Evolutionary conservation across 192 early-diverging fungal genomes (phyloP).

Genomic region (Gigaspora rosea): DNA sequence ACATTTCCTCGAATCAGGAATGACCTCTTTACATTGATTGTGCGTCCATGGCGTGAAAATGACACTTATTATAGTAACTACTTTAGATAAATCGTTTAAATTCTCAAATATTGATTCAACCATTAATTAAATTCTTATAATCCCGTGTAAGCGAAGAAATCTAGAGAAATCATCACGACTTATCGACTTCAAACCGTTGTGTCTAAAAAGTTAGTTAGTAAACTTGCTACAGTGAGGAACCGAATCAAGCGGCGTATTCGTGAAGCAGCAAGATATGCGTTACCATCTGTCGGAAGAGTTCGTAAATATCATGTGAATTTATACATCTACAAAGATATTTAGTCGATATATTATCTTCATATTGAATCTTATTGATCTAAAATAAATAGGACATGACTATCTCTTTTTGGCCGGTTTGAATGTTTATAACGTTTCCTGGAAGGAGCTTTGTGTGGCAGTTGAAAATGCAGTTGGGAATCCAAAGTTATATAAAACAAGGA

Average conservation of each 20-base stretch:
- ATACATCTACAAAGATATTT: background rate
- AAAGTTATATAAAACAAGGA: background rate
- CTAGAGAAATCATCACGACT: background rate
- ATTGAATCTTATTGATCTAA: background rate
- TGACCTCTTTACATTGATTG: background rate
- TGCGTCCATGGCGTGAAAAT: constrained; percentile 5
- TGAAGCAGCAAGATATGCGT: constrained; percentile 1
- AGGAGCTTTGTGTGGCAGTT: background rate
- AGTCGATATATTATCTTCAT: background rate
- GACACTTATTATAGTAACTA: constrained; percentile 9
- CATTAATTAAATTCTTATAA: background rate
- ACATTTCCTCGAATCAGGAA: background rate
- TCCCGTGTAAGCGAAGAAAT: constrained; percentile 6
- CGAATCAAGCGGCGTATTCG: constrained; percentile 13
- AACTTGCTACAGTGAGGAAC: constrained; percentile 12
- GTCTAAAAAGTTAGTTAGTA: constrained; percentile 17
- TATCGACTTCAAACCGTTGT: constrained; percentile 12
- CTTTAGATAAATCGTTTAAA: background rate
- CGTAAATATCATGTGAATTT: background rate
- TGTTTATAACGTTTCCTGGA: background rate
- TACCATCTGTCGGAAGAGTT: constrained; percentile 4
- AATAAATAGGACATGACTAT: constrained; percentile 23
- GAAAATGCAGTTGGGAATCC: background rate
- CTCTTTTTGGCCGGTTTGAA: constrained; percentile 6
- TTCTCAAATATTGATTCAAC: background rate